These are phyloP conservation scores for Neonectria coccinea DNA, from an alignment of 2,329 filamentous ascomycete species.

Conservation along the genomic window DNA sequence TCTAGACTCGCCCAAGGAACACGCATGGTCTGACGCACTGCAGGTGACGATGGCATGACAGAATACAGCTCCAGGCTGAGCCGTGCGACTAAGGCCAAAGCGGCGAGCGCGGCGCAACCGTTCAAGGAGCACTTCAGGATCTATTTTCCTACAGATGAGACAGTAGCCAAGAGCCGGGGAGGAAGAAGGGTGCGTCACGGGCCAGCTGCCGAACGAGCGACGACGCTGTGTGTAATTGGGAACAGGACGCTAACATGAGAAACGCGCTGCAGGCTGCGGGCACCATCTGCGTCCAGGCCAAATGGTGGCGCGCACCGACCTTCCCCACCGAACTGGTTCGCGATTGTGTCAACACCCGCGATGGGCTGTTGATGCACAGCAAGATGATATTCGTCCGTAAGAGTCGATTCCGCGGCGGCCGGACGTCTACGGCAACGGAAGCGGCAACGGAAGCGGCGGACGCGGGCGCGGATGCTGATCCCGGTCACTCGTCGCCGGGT, in stretches of 20 bases:
- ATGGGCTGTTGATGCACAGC: slow-evolving; percentile 86
- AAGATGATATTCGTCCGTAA: slow-evolving; percentile 74
- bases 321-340: slow-evolving; percentile 81
- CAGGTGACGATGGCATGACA: slow-evolving; percentile 55
- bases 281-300: slow-evolving; percentile 82
- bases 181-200: slow-evolving; percentile 62
- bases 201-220: slow-evolving; percentile 47
- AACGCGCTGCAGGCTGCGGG: slow-evolving; percentile 72
- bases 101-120: slow-evolving; percentile 35
- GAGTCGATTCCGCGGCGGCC: slow-evolving; percentile 26
- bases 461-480: slow-evolving; percentile 38
- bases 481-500: slow-evolving; percentile 51
- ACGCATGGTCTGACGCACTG: slow-evolving; percentile 25
- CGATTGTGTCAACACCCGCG: slow-evolving; percentile 78
- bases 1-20: slow-evolving; percentile 30
- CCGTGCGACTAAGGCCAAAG: slow-evolving; percentile 43
- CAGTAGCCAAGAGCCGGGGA: slow-evolving; percentile 73
- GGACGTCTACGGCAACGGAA: slow-evolving; percentile 21
- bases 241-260: slow-evolving; percentile 39
- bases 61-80: slow-evolving; percentile 57
- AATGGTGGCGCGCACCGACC: slow-evolving; percentile 75
- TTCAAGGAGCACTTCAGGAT: slow-evolving; percentile 71
- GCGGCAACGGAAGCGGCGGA: slow-evolving; percentile 15
- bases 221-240: slow-evolving; percentile 26
- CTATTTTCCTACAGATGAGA: slow-evolving; percentile 83